Conservation (phyloP, 129 eudicot genomes). For the Flaveria trinervia region DNA sequence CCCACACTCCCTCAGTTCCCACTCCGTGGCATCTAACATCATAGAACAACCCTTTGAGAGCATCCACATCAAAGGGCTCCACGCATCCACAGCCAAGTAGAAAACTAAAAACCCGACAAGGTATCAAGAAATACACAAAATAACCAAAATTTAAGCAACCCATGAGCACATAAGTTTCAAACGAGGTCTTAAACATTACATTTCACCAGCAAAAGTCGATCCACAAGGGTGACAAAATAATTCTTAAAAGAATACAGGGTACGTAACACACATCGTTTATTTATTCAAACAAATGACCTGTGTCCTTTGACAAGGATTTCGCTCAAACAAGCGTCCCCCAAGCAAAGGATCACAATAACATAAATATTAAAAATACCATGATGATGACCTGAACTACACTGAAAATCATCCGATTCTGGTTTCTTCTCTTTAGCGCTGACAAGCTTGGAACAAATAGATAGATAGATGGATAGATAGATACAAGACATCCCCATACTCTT, state of each 20-base stretch:
- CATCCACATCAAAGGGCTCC: no score
- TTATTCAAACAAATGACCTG: slow-evolving; percentile 35
- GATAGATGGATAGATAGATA: slow-evolving; percentile 34
- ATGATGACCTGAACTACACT: slow-evolving; percentile 21
- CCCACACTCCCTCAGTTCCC: no score
- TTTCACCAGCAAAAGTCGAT: slow-evolving; percentile 18
- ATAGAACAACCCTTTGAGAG: no score
- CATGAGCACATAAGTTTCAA: slow-evolving; percentile 9
- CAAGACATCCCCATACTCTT: slow-evolving; percentile 25
- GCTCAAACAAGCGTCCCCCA: slow-evolving; percentile 13
- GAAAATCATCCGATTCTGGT: slow-evolving; percentile 29
- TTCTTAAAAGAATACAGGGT: slow-evolving; percentile 29
- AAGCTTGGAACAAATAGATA: slow-evolving; percentile 27
- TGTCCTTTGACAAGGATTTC: slow-evolving; percentile 21
- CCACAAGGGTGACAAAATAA: slow-evolving; percentile 20
- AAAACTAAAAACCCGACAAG: no score
- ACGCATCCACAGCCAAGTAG: no score
- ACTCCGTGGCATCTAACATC: no score
- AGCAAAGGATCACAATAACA: slow-evolving; percentile 33
- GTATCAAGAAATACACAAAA: no score
- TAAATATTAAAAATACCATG: slow-evolving; percentile 24
- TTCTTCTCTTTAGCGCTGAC: slow-evolving; percentile 24
- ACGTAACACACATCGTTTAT: slow-evolving; percentile 18
- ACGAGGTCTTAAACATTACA: slow-evolving; percentile 22
- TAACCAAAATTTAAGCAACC: neutral